Conservation (phyloP, 352 stramenopile genomes). For the Pythium vanterpoolii region DNA sequence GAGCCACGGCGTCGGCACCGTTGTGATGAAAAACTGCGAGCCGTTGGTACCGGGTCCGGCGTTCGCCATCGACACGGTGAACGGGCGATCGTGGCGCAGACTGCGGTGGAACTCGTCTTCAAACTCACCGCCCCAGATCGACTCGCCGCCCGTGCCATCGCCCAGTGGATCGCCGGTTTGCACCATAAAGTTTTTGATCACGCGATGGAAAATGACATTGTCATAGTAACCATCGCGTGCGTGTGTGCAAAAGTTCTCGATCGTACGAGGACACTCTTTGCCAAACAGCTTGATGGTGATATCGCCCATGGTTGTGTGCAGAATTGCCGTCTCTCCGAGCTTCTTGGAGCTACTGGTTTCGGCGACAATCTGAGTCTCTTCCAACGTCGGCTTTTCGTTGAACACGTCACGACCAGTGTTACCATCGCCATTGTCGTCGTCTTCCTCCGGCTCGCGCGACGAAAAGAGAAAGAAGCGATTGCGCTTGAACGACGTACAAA, state of each 20-base stretch:
- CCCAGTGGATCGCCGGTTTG: slow-evolving; percentile 95
- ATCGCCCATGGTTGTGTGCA: slow-evolving; percentile 99
- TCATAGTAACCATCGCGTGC: slow-evolving; percentile 98
- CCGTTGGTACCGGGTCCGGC: slow-evolving; percentile 95
- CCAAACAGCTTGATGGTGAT: slow-evolving; percentile 97
- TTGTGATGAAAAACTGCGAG: slow-evolving; percentile 97
- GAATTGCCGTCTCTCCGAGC: slow-evolving; percentile 76
- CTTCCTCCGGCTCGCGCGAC: slow-evolving; percentile 89
- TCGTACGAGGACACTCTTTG: slow-evolving; percentile 92
- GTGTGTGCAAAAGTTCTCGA: slow-evolving; percentile 99
- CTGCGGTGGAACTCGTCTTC: slow-evolving; percentile 98
- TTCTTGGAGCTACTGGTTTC: slow-evolving; percentile 66
- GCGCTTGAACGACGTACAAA: slow-evolving; percentile 87
- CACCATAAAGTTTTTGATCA: slow-evolving; percentile 99
- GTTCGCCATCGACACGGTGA: slow-evolving; percentile 99
- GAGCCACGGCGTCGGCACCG: slow-evolving; percentile 93
- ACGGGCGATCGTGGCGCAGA: slow-evolving; percentile 94
- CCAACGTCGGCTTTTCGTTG: slow-evolving; percentile 96
- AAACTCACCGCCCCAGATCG: slow-evolving; percentile 99
- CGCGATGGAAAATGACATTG: slow-evolving; percentile 98
- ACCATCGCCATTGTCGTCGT: slow-evolving; percentile 39
- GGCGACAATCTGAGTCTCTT: slow-evolving; percentile 88
- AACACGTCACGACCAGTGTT: slow-evolving; percentile 91
- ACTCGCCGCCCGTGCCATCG: slow-evolving; percentile 97
- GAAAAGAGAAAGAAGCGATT: slow-evolving; percentile 98